Evolutionary conservation across 257 asterid genomes (phyloP), one percentile per base, ranked within the genome.

Genomic region (Craterostigma plantagineum): DNA sequence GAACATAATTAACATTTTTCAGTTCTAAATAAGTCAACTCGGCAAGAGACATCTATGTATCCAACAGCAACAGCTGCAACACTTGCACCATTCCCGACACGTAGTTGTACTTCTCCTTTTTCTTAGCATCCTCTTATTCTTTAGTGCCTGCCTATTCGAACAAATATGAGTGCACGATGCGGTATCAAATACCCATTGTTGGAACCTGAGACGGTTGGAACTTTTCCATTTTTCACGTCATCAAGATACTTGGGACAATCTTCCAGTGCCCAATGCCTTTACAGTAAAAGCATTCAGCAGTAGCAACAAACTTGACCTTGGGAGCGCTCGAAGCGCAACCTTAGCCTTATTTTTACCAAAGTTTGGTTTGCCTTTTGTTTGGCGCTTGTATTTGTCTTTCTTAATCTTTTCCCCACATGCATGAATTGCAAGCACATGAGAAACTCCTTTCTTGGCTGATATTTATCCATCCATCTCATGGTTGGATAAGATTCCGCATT

Each of bases 41-140:
- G 49, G 49, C 37, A 45, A 10, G 33, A 16, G 9, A 23, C 17
- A 11, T 9, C 2, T 23, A 23, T 23, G 30, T 16, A 45, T 45
- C 49, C 49, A 17, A 27, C 35, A 10, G 37, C 37, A 18, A 45
- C 16, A n/a, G 35, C 49, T 8, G 37, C 49, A 45, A 45, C 49
- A 45, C 15, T 45, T 45, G 37, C 49, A 45, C 38, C 14, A 27
- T 45, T 45, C 18, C 49, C 49, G 33, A 9, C 49, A n/a, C 33
- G 35, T 10, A 45, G 49, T n/a, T 45, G 27, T 45, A 45, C 33
- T 23, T 27, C 49, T 17, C 40, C 38, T 8, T 46, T 33, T 12
- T 6, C 14, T 46, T 18, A 46, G 9, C 11, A 37, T 46, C 14
- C 11, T 46, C n/a, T 39, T 27, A 5, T 11, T 13, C 11, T 27